Evolutionary conservation across 2,329 filamentous ascomycete species (phyloP).

Genomic region (Alternaria arbusti): DNA sequence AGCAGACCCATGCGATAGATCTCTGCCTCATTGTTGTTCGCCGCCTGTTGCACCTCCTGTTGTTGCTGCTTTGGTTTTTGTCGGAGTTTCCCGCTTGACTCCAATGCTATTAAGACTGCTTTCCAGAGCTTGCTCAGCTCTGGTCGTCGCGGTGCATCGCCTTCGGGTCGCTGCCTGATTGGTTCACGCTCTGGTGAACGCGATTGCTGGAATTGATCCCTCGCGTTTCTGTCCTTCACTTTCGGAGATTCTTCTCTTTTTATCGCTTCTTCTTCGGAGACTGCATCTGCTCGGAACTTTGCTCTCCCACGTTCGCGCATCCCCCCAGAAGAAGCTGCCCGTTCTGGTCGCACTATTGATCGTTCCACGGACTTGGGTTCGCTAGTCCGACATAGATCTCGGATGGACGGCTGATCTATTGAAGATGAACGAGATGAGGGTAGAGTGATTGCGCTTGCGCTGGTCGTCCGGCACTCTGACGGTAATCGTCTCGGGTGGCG

Average conservation of each 20-base stretch:
- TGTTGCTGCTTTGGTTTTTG: not conserved
- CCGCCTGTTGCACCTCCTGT: not conserved
- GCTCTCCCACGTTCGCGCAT: not conserved
- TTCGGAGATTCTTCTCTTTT: not conserved
- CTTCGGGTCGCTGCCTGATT: not conserved
- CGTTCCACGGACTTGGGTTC: not conserved
- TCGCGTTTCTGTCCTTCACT: not conserved
- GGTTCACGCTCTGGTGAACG: not conserved
- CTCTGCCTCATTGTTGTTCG: not conserved
- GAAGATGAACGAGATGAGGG: not conserved
- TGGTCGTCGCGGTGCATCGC: not conserved
- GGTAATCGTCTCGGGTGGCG: not conserved
- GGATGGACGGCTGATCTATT: not conserved
- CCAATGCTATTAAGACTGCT: not conserved
- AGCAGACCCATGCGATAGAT: not conserved
- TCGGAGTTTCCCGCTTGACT: not conserved
- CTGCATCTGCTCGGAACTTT: not conserved
- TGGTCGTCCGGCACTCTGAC: not conserved
- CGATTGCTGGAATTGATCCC: not conserved
- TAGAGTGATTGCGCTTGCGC: not conserved
- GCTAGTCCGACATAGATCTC: not conserved
- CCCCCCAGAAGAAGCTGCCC: not conserved
- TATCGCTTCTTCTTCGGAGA: not conserved
- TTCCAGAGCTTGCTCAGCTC: not conserved
- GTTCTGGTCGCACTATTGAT: not conserved